Evolutionary conservation across 2,329 filamentous ascomycete genomes (phyloP), one percentile per base, ranked within the genome.

Genomic region (Periconia sp.): DNA sequence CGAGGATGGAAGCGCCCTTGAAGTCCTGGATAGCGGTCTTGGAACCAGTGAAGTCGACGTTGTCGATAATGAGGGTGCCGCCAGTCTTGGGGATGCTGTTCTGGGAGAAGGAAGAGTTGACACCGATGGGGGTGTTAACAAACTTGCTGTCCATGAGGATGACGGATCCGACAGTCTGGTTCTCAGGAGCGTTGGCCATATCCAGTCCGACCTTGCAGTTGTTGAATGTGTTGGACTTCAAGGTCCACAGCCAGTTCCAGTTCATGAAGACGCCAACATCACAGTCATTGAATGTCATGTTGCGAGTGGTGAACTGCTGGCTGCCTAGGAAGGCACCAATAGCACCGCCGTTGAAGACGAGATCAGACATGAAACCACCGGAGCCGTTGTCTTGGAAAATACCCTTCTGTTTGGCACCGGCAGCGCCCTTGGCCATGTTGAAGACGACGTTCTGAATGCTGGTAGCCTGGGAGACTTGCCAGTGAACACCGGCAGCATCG

Each of bases 111-210:
- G 88, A 84, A 23, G 91, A 93, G 63, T 84, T 84, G 65, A 97
- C 81, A 61, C 90, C 93, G 50, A 91, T 83, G 1, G 83, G 83
- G 1, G 90, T 93, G 75, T 90, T 88, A 60, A 80, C 83, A 65
- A 97, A 85, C 61, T 81, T 85, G 77, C 88, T 92, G 79, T 97
- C 93, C 50, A 92, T 78, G 46, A 97, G 76, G 50, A 96, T 75
- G 44, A 96, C 83, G 1, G 93, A 96, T 52, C 94, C 94, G 49
- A 96, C 92, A 11, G 85, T 88, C 77, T 94, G 89, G 62, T 80
- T 78, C n/a, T 61, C 41, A 2, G 89, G 88, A 52, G 66, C 70
- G 60, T 77, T 79, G 52, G 79, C 76, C 76, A 81, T 81, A 63
- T 81, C 77, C 47, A 81, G 64, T 55, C 77, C 79, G 47, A 79